Evolutionary conservation across 1,284 basidiomycete genomes (phyloP).

Genomic region (Cerrena zonata): DNA sequence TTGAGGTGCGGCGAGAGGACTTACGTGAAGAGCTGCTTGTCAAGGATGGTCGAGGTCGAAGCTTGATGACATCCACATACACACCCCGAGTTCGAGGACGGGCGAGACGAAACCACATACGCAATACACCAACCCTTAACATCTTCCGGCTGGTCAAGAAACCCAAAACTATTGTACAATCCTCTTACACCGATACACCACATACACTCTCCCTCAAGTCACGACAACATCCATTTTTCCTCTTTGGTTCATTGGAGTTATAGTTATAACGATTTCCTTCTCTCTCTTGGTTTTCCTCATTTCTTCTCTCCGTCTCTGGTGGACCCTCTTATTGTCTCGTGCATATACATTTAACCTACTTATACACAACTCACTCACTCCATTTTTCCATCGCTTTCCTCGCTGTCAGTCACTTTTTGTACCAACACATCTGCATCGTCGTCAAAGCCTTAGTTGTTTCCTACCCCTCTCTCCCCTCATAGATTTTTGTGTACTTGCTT

Average conservation of each 20-base stretch:
- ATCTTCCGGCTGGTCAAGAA: not conserved
- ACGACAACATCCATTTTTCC: not conserved
- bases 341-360: too few species aligned
- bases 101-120: not conserved
- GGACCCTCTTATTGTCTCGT: too few species aligned
- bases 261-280: too few species aligned
- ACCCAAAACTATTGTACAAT: not conserved
- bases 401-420: not conserved
- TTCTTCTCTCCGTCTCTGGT: too few species aligned
- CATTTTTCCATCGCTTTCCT: too few species aligned
- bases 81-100: too few species aligned
- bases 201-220: not conserved
- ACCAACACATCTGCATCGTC: not conserved
- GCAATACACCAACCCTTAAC: not conserved
- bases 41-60: constrained; percentile 21
- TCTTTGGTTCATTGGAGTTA: not conserved
- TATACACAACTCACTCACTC: too few species aligned
- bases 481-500: not conserved
- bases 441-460: too few species aligned
- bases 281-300: not conserved
- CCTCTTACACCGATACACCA: too few species aligned
- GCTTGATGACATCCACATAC: too few species aligned
- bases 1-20: constrained; percentile 15
- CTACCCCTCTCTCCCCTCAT: not conserved
- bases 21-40: constrained; percentile 26